Evolutionary conservation across 202 grass and related monocot genomes (phyloP), one percentile per base, ranked within the genome.

Genomic region (Elaeis oleifera): DNA sequence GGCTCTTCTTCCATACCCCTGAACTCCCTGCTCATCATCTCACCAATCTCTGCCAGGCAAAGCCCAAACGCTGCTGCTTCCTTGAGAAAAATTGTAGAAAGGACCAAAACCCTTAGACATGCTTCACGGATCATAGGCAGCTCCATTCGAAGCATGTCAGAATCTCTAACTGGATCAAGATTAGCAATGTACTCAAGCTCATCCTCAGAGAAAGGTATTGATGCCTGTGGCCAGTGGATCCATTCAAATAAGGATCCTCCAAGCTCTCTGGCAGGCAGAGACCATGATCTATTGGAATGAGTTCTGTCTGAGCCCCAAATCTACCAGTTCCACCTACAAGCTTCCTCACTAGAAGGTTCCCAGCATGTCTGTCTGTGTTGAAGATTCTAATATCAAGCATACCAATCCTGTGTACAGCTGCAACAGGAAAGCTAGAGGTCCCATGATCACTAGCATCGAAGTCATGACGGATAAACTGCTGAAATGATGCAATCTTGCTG

Each of bases 161-260:
- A 88, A 71, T 99, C 95, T 84, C 54, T 66, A 32, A 63, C 23
- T 25, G 95, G 85, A 69, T 99, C 80, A 58, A 99, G 54, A 21
- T 84, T 76, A 66, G 74, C 77, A 71, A 99, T 82, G 72, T 99
- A 99, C 44, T 84, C 80, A 18, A 99, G 85, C 67, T 99, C 95
- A 58, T 99, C 88, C 28, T 87, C 78, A 1, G 82, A 89, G 66
- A 99, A 99, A 53, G 95, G 88, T 55, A 99, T 78, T 23, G 95
- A 99, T 54, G 95, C 82, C 66, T 99, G 95, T 4, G 95, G 95
- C 95, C 95, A 99, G 69, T 99, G 95, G 50, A 99, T 99, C 95
- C 95, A 99, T 53, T 99, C 95, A 76, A 99, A 76, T 99, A 99
- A 65, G 95, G 95, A 71, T 99, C 95, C 53, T 99, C 95, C 17